phyloP scores from a whole-genome alignment of 495 filamentous ascomycete genomes.

The Haplographium delicatum region DNA sequence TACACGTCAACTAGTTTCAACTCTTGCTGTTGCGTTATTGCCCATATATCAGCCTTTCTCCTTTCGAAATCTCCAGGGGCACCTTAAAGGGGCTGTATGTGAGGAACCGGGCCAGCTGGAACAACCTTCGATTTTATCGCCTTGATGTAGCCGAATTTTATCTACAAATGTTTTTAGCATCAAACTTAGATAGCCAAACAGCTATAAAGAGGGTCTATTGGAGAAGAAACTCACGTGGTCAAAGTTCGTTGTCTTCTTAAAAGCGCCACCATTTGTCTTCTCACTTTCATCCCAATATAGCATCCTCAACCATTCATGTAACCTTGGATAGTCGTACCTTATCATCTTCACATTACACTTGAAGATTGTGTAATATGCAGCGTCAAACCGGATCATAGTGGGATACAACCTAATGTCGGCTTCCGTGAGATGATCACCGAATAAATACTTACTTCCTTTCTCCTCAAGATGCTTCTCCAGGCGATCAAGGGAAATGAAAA shows the following conservation, averaged over 20 bases:
- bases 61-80: no score
- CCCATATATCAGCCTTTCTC: no score
- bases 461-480: slow-evolving; percentile 59
- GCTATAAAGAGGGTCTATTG: no score
- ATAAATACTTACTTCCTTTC: slow-evolving; percentile 53
- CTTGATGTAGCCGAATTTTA: slow-evolving; percentile 1
- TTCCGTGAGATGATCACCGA: slow-evolving; percentile 67
- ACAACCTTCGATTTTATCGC: background rate
- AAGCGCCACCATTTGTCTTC: slow-evolving; percentile 36
- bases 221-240: slow-evolving; percentile 24
- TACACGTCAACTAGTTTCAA: no score
- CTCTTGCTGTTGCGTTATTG: no score
- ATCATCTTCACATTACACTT: slow-evolving; percentile 88
- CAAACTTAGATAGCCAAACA: background rate
- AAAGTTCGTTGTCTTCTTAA: slow-evolving; percentile 63
- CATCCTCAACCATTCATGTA: slow-evolving; percentile 62
- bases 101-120: slow-evolving; percentile 6
- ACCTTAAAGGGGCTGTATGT: slow-evolving; percentile 1
- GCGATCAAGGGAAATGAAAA: slow-evolving; percentile 69
- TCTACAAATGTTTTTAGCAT: background rate
- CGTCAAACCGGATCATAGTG: slow-evolving; percentile 79
- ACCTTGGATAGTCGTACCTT: slow-evolving; percentile 62
- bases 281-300: slow-evolving; percentile 61
- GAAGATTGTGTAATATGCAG: slow-evolving; percentile 86
- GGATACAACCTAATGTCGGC: slow-evolving; percentile 71